Evolutionary conservation across 163 green algal species (phyloP).

Genomic region (Scenedesmus sp.): DNA sequence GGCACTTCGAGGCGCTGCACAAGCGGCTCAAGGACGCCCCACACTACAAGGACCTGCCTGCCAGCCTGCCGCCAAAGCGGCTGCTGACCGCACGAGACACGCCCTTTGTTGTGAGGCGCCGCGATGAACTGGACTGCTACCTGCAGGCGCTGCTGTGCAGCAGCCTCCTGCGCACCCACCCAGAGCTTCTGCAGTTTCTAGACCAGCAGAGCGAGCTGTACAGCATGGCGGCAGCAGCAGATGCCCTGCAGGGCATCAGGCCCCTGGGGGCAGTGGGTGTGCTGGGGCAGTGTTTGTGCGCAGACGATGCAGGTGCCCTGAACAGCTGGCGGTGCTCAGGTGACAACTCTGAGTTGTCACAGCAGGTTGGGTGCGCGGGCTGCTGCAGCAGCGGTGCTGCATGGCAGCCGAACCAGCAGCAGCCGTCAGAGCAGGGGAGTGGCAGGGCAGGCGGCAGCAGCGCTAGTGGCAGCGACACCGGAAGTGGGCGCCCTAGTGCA

Average conservation of each 20-base stretch:
- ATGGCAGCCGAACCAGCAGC: neutral
- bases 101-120: conserved; percentile 54
- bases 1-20: conserved; percentile 88
- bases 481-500: neutral
- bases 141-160: conserved; percentile 27
- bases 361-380: neutral
- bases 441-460: conserved; percentile 15
- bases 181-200: conserved; percentile 1
- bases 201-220: conserved; percentile 32
- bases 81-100: conserved; percentile 68
- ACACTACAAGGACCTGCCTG: neutral
- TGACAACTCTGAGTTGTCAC: neutral
- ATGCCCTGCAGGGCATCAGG: conserved; percentile 32
- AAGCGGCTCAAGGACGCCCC: conserved; percentile 60
- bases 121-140: conserved; percentile 58
- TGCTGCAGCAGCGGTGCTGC: neutral
- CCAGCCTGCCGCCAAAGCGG: conserved; percentile 78
- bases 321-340: neutral
- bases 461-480: neutral
- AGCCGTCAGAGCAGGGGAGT: neutral
- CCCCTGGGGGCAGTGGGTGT: neutral
- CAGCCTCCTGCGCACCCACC: neutral
- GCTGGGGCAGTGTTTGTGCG: neutral
- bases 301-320: neutral
- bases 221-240: conserved; percentile 6